These are phyloP conservation scores for Hansenula lynferdii DNA, from an alignment of 1,139 yeast genomes.

Conservation along the genomic window DNA sequence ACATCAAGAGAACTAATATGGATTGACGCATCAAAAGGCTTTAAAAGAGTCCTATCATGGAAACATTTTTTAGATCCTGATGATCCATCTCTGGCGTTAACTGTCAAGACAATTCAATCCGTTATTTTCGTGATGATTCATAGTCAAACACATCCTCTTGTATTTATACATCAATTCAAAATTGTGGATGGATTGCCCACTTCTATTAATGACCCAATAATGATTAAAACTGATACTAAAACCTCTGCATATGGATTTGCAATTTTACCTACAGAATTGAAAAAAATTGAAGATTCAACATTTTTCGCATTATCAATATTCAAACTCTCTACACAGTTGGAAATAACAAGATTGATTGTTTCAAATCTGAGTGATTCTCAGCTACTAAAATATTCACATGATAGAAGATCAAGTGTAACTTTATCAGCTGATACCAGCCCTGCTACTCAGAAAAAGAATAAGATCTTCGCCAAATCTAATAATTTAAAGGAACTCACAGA, in stretches of 20 bases:
- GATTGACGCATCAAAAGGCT: conserved; percentile 28
- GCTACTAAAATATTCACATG: not conserved
- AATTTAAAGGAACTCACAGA: not conserved
- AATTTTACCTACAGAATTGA: conserved; percentile 4
- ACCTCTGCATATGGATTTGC: not conserved
- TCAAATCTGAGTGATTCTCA: not conserved
- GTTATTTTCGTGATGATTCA: conserved; percentile 32
- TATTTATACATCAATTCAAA: conserved; percentile 41
- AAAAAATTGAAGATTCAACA: not conserved
- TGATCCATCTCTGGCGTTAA: conserved; percentile 52
- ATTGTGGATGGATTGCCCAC: conserved; percentile 33
- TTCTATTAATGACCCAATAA: conserved; percentile 38
- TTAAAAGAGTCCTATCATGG: conserved; percentile 55
- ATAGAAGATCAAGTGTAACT: conserved; percentile 5
- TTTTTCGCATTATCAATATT: conserved; percentile 3
- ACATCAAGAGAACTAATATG: conserved; percentile 61
- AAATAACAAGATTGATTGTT: conserved; percentile 2
- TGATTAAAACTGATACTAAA: conserved; percentile 18
- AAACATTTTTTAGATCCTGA: conserved; percentile 53
- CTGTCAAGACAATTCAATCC: conserved; percentile 25
- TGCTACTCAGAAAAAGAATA: too few species aligned
- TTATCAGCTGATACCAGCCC: conserved; percentile 4
- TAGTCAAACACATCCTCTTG: conserved; percentile 38
- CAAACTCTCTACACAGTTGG: conserved; percentile 12
- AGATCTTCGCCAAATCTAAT: too few species aligned